Percentiles rank a stretch among this genome's conserved stretches.
Evolutionary conservation across 805 yeast species (phyloP).

Genomic region (Candida arabinofermentans): DNA sequence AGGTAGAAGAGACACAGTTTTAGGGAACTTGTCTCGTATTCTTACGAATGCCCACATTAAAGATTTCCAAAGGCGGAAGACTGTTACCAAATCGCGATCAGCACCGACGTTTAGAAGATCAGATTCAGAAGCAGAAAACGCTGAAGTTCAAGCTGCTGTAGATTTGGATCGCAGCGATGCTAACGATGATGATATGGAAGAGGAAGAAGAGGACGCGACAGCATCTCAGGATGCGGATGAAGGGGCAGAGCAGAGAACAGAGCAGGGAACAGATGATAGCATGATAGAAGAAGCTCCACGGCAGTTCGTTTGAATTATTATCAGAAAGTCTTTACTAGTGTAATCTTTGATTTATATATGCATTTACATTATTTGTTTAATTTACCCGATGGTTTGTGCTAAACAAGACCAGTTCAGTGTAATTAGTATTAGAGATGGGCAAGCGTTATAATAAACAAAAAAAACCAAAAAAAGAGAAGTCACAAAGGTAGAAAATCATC

Average conservation of each 20-base stretch:
- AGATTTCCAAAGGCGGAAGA: constrained; percentile 72
- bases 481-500: background rate
- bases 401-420: no score
- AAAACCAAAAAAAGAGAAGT: background rate
- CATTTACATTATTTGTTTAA: no score
- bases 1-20: constrained; percentile 18
- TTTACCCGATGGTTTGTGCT: no score
- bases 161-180: constrained; percentile 30
- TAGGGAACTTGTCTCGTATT: constrained; percentile 46
- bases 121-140: constrained; percentile 17
- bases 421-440: no score
- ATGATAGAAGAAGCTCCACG: no score
- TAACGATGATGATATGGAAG: constrained; percentile 21
- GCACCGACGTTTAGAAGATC: constrained; percentile 10
- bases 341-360: no score
- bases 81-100: constrained; percentile 15
- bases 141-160: constrained; percentile 21
- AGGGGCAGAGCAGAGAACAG: background rate
- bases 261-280: background rate
- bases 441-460: constrained; percentile 1
- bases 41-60: constrained; percentile 76
- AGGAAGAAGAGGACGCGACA: no score
- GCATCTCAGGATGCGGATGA: background rate
- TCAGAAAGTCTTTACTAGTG: no score
- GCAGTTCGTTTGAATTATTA: no score